Conservation (phyloP, 176 grass and related monocot species). For the Bonia amplexicaulis region DNA sequence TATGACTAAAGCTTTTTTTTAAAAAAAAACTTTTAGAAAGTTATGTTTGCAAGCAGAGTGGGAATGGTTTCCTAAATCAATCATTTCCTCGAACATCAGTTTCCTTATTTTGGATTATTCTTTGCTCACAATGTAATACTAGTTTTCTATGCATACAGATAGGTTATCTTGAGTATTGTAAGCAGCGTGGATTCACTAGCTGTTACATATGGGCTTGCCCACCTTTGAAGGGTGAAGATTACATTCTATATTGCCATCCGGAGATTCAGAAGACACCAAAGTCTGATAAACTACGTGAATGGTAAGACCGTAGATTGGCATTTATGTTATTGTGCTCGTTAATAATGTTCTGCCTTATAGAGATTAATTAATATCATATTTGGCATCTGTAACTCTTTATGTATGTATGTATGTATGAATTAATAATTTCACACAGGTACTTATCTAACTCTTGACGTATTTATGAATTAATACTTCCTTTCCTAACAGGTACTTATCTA, state of each 20-base stretch:
- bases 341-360: background rate
- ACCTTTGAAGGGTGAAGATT: constrained; percentile 92
- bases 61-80: constrained; percentile 15
- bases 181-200: constrained; percentile 89
- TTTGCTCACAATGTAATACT: background rate
- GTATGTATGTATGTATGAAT: background rate
- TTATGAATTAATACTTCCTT: constrained; percentile 16
- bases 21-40: background rate
- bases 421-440: constrained; percentile 5
- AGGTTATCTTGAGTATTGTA: constrained; percentile 86
- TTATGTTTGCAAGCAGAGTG: constrained; percentile 4
- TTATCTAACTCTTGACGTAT: constrained; percentile 30
- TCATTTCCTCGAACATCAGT: background rate
- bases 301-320: constrained; percentile 32
- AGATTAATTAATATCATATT: constrained; percentile 7
- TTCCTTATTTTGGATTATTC: background rate
- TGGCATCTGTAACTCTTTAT: background rate
- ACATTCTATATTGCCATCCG: constrained; percentile 94
- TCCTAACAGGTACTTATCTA: constrained; percentile 37
- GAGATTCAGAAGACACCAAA: constrained; percentile 98
- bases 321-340: background rate
- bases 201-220: constrained; percentile 98
- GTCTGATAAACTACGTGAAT: constrained; percentile 85
- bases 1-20: background rate
- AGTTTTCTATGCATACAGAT: constrained; percentile 49